phyloP scores from a whole-genome alignment of 129 eudicot species.

The Flaveria brownii region DNA sequence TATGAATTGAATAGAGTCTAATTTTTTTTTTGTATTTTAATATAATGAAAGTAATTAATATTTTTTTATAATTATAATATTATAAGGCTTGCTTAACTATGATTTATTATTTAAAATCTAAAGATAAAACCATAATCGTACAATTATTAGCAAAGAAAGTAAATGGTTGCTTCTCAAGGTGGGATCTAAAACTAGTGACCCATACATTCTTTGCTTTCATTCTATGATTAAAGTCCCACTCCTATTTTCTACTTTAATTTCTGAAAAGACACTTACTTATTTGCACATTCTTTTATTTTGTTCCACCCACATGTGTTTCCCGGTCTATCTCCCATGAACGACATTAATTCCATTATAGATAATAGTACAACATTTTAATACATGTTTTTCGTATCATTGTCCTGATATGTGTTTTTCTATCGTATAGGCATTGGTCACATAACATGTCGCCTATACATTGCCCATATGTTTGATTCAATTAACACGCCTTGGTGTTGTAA shows the following conservation, averaged over 20 bases:
- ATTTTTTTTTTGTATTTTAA: too few relatives aligned
- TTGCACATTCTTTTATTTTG: neutral
- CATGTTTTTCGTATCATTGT: neutral
- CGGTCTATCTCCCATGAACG: neutral
- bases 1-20: too few relatives aligned
- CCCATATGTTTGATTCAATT: neutral
- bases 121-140: constrained; percentile 18
- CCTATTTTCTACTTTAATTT: neutral
- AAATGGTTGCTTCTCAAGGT: constrained; percentile 5
- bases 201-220: constrained; percentile 4
- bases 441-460: neutral
- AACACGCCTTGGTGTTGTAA: neutral
- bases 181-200: constrained; percentile 10
- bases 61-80: too few relatives aligned
- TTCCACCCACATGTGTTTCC: constrained; percentile 5
- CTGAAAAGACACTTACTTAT: neutral
- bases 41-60: too few relatives aligned
- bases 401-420: neutral
- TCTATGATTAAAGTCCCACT: neutral
- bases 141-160: constrained; percentile 17
- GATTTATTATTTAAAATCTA: neutral
- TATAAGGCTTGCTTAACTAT: neutral
- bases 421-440: neutral
- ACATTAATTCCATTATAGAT: too few relatives aligned
- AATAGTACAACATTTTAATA: neutral